Conservation (phyloP, 495 filamentous ascomycete genomes). For the Penicillium psychrofluorescens region DNA sequence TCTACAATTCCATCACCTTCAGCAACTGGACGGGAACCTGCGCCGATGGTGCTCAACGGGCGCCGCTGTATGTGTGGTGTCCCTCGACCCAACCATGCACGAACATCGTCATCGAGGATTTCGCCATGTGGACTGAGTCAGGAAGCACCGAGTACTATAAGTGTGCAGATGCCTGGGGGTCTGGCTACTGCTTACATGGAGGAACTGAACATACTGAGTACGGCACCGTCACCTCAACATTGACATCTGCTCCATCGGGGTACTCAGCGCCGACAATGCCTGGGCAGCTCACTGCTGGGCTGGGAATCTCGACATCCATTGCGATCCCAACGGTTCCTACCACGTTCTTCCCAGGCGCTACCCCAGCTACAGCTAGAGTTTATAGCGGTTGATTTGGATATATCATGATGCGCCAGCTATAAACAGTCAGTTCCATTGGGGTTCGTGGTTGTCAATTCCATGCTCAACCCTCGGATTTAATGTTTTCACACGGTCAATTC, state of each 20-base stretch:
- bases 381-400: constrained; percentile 1
- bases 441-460: too few relatives aligned
- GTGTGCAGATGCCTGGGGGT: constrained; percentile 38
- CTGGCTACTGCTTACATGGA: constrained; percentile 29
- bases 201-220: constrained; percentile 8
- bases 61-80: constrained; percentile 37
- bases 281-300: constrained; percentile 26
- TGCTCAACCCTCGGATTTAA: too few relatives aligned
- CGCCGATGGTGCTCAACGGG: constrained; percentile 33
- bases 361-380: constrained; percentile 11
- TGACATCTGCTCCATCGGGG: constrained; percentile 25
- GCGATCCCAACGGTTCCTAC: constrained; percentile 43
- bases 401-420: too few relatives aligned
- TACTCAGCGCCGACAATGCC: constrained; percentile 38
- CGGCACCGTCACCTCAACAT: constrained; percentile 20
- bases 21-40: constrained; percentile 46
- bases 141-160: constrained; percentile 30
- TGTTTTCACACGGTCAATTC: too few relatives aligned
- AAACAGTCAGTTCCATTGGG: too few relatives aligned
- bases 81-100: constrained; percentile 39
- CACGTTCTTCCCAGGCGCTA: constrained; percentile 39
- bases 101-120: constrained; percentile 37
- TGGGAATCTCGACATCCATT: constrained; percentile 32
- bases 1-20: constrained; percentile 38
- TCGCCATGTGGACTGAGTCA: constrained; percentile 46